Evolutionary conservation across 2,329 filamentous ascomycete species (phyloP).

Genomic region (Massarina eburnea): DNA sequence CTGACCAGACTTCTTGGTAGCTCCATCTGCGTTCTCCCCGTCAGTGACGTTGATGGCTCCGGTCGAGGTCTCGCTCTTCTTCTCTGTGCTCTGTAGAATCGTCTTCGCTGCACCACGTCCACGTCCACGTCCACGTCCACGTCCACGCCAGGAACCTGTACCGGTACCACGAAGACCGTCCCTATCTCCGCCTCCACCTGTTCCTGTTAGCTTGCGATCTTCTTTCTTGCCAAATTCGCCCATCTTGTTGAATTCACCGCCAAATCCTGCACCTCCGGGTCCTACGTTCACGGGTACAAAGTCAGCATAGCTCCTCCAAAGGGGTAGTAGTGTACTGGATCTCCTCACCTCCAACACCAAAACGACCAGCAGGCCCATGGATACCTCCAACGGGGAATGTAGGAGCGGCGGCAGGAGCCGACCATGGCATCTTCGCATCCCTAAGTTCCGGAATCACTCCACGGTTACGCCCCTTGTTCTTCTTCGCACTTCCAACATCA

Average conservation of each 20-base stretch:
- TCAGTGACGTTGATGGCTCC: not conserved
- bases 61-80: not conserved
- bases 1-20: not conserved
- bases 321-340: too few species aligned
- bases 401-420: too few species aligned
- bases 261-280: not conserved
- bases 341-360: not conserved
- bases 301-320: not conserved
- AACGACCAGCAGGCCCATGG: not conserved
- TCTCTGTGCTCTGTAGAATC: not conserved
- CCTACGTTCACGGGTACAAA: not conserved
- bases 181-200: too few species aligned
- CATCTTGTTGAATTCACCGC: not conserved
- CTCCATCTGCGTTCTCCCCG: not conserved
- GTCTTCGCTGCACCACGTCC: not conserved
- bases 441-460: not conserved
- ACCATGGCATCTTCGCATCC: not conserved
- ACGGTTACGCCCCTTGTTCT: slow-evolving; percentile 2
- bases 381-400: not conserved
- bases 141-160: too few species aligned
- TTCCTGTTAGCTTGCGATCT: not conserved
- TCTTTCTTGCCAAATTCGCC: not conserved
- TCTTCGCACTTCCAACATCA: slow-evolving; percentile 1
- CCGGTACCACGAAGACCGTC: not conserved
- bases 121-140: not conserved